Conservation (phyloP, 139 green algal species). For the Chlorokybus atmophyticus region DNA sequence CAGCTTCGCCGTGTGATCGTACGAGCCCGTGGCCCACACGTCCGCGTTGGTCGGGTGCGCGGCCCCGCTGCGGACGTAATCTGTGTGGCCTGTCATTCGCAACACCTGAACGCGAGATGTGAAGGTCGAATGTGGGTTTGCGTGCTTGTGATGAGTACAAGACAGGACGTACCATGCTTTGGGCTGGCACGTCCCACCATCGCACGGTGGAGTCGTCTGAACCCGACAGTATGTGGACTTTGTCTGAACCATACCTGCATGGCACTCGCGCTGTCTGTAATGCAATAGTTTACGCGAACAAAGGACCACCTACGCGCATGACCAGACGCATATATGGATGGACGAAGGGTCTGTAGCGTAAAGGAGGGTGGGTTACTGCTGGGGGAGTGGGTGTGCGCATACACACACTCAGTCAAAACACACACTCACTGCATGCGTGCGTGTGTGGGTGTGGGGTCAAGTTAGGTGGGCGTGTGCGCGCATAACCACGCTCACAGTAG, state of each 20-base stretch:
- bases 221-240: conserved; percentile 64
- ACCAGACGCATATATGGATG: background rate
- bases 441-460: too few relatives aligned
- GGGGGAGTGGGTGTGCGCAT: background rate
- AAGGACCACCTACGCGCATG: conserved; percentile 6
- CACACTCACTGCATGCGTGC: too few relatives aligned
- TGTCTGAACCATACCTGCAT: conserved; percentile 21
- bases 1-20: conserved; percentile 73
- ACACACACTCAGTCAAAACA: too few relatives aligned
- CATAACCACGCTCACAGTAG: background rate
- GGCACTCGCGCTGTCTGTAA: too few relatives aligned
- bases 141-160: background rate
- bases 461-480: too few relatives aligned
- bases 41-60: conserved; percentile 36
- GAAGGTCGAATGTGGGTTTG: background rate
- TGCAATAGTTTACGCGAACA: too few relatives aligned
- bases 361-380: background rate
- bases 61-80: conserved; percentile 67
- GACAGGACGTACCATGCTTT: background rate
- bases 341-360: background rate
- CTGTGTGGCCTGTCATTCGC: conserved; percentile 58
- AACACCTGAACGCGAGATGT: conserved; percentile 27
- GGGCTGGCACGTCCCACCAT: conserved; percentile 58
- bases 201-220: conserved; percentile 66
- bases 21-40: conserved; percentile 60